A percentile compares a stretch with the other conserved stretches of the same genome.
Evolutionary conservation across 2,329 filamentous ascomycete species (phyloP).

Genomic region (Fusarium sp.): DNA sequence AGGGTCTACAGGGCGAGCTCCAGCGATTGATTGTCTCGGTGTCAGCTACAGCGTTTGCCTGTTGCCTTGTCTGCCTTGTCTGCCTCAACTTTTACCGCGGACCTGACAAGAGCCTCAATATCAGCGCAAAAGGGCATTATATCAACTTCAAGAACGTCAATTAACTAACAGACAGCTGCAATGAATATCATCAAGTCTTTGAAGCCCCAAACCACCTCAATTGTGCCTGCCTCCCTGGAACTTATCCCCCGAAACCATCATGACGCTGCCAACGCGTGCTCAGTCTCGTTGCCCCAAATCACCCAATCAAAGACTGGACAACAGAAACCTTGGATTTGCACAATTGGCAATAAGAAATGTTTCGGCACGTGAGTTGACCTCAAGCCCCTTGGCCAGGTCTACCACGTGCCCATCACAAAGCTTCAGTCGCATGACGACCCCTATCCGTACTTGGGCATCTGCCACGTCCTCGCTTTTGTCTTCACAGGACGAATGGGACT

Average conservation of each 20-base stretch:
- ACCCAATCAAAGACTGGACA: not conserved
- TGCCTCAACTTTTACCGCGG: not conserved
- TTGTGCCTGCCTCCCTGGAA: not conserved
- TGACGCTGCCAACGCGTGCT: not conserved
- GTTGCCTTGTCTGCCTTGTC: not conserved
- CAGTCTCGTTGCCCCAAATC: not conserved
- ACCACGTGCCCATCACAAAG: not conserved
- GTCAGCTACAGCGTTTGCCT: not conserved
- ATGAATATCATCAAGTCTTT: not conserved
- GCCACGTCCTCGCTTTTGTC: not conserved
- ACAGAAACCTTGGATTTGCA: not conserved
- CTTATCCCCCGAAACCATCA: not conserved
- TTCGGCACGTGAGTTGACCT: not conserved
- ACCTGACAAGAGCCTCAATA: not conserved
- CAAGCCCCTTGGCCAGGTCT: not conserved
- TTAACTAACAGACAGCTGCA: no score
- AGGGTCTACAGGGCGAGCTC: not conserved
- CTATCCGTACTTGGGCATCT: not conserved
- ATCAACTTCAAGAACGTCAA: not conserved
- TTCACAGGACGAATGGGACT: not conserved
- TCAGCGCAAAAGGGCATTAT: not conserved
- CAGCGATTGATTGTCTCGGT: not conserved
- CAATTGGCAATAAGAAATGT: not conserved
- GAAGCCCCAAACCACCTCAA: not conserved
- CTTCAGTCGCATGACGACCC: not conserved